Percentiles rank a stretch among this genome's conserved stretches.
Evolutionary conservation across 2,329 filamentous ascomycete genomes (phyloP).

Genomic region (Alternaria solani): DNA sequence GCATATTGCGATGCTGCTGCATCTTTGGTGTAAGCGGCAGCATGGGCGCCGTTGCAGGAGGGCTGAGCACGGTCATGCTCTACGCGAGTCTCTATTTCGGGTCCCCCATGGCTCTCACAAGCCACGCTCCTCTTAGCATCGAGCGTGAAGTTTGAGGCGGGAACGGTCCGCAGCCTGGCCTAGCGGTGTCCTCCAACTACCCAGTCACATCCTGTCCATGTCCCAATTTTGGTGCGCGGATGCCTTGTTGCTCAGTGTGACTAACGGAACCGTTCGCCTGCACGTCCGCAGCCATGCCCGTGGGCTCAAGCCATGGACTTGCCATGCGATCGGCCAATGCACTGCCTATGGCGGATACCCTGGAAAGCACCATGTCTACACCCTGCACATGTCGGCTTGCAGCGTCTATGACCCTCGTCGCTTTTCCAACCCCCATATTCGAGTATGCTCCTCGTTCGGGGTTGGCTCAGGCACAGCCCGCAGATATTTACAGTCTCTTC

Average conservation of each 20-base stretch:
- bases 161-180: constrained; percentile 51
- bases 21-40: constrained; percentile 35
- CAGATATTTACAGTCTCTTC: constrained; percentile 48
- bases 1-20: constrained; percentile 35
- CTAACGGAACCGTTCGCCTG: constrained; percentile 48
- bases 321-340: constrained; percentile 34
- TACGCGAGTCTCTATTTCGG: constrained; percentile 43
- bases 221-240: constrained; percentile 45
- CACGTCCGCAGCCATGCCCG: constrained; percentile 45
- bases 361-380: constrained; percentile 30
- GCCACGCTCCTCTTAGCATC: constrained; percentile 45
- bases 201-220: constrained; percentile 29
- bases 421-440: constrained; percentile 22
- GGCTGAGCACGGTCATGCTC: constrained; percentile 41
- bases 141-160: constrained; percentile 43
- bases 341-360: constrained; percentile 38
- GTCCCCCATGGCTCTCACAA: constrained; percentile 31
- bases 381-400: constrained; percentile 41
- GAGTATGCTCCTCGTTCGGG: constrained; percentile 31
- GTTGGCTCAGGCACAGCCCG: constrained; percentile 50
- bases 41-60: constrained; percentile 37
- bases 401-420: constrained; percentile 38
- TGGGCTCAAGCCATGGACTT: constrained; percentile 43
- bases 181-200: constrained; percentile 28
- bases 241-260: constrained; percentile 37